Conservation (phyloP, 2,329 filamentous ascomycete species). For the Trichothecium roseum region DNA sequence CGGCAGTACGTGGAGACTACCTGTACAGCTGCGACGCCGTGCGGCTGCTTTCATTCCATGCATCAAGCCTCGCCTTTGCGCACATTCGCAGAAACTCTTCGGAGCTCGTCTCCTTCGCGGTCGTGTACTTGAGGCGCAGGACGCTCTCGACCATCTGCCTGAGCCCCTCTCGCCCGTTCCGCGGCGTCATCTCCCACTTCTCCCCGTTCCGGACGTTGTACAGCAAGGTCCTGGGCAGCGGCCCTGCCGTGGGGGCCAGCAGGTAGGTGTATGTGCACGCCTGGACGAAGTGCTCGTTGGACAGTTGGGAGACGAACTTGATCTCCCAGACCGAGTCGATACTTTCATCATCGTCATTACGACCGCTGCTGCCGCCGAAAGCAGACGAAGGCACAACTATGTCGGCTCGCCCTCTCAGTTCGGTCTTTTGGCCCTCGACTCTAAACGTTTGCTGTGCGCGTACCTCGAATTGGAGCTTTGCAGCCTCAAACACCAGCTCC, state of each 20-base stretch:
- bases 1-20: no score
- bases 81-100: constrained; percentile 8
- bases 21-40: no score
- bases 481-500: constrained; percentile 1
- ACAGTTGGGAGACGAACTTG: constrained; percentile 16
- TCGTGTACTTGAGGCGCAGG: constrained; percentile 11
- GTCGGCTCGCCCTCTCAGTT: no score
- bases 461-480: no score
- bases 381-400: no score
- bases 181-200: constrained; percentile 11
- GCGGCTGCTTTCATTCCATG: no score
- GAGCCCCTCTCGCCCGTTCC: constrained; percentile 4
- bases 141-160: constrained; percentile 8
- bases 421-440: no score
- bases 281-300: constrained; percentile 15
- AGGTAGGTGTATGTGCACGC: constrained; percentile 15
- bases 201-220: constrained; percentile 17
- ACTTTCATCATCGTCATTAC: not conserved
- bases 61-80: constrained; percentile 3
- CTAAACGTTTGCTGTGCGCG: no score
- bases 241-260: constrained; percentile 1
- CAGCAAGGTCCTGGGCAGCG: constrained; percentile 11
- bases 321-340: constrained; percentile 15
- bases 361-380: no score
- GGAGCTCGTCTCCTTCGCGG: constrained; percentile 1